Evolutionary conservation across 2,329 filamentous ascomycete species (phyloP).

Genomic region (Lecanosticta acicola): DNA sequence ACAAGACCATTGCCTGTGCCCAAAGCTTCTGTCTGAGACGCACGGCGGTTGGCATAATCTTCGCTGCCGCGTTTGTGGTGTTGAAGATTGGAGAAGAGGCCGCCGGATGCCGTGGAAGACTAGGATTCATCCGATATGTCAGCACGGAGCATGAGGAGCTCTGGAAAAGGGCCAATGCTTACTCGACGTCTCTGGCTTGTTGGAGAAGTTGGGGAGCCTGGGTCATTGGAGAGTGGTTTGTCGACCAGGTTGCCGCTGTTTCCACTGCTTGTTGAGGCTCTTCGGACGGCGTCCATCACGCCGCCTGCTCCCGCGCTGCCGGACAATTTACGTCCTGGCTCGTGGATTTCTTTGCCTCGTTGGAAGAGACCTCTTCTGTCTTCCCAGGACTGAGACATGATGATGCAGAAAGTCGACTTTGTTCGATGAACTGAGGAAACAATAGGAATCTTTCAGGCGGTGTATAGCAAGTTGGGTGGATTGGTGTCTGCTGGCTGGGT

Average conservation of each 20-base stretch:
- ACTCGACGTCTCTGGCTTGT: constrained; percentile 18
- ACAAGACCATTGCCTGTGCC: constrained; percentile 3
- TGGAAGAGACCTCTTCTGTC: constrained; percentile 33
- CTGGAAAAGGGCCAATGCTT: constrained; percentile 1
- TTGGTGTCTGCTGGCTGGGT: no score
- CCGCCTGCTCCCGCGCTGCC: constrained; percentile 11
- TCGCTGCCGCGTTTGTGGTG: constrained; percentile 30
- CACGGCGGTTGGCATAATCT: constrained; percentile 28
- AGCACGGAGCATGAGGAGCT: no score
- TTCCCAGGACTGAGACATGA: constrained; percentile 22
- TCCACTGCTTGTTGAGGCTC: constrained; percentile 24
- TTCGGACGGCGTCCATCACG: constrained; percentile 25
- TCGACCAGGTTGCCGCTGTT: constrained; percentile 18
- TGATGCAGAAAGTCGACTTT: no score
- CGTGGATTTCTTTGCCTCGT: constrained; percentile 31
- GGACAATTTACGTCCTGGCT: constrained; percentile 19
- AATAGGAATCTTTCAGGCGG: no score
- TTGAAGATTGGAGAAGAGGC: constrained; percentile 27
- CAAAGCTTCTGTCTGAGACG: constrained; percentile 17
- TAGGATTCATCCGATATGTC: constrained; percentile 2
- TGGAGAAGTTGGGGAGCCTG: constrained; percentile 10
- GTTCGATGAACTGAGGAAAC: neutral
- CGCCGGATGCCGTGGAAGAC: constrained; percentile 22
- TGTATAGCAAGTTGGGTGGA: no score
- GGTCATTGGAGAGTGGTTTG: constrained; percentile 24